These are phyloP conservation scores for Dimocarpus longan DNA, from an alignment of 345 rosid genomes.

Conservation along the genomic window DNA sequence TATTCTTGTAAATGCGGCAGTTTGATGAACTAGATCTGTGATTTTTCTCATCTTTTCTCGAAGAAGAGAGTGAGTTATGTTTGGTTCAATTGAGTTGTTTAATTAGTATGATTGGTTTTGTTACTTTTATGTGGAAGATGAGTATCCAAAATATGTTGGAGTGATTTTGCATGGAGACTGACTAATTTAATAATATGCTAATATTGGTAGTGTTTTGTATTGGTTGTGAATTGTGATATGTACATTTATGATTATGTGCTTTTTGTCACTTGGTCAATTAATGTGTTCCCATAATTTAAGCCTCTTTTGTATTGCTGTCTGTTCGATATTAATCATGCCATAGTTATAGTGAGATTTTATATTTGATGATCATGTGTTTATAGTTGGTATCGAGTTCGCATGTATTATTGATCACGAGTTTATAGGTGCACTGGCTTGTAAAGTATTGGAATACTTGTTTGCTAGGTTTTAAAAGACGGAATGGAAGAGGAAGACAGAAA, in stretches of 20 bases:
- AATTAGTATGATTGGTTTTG: background rate
- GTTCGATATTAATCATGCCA: background rate
- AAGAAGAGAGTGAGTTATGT: background rate
- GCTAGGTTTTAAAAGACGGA: slow-evolving; percentile 27
- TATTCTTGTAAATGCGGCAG: background rate
- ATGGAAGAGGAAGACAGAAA: slow-evolving; percentile 85
- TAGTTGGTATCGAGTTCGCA: slow-evolving; percentile 7
- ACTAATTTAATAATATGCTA: too few relatives aligned
- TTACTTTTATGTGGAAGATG: background rate
- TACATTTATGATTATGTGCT: background rate
- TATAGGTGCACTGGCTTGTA: slow-evolving; percentile 33
- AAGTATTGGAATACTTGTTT: slow-evolving; percentile 36
- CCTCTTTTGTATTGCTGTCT: background rate
- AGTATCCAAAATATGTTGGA: background rate
- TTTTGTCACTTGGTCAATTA: background rate
- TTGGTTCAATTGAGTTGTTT: background rate
- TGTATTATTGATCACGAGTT: slow-evolving; percentile 4
- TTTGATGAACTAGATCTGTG: slow-evolving; percentile 31
- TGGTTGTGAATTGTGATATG: background rate
- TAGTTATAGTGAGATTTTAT: background rate
- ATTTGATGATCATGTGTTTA: background rate
- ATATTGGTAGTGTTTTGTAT: background rate
- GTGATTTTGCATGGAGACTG: background rate
- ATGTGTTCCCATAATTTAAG: background rate
- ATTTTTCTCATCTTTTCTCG: background rate